Evolutionary conservation across 176 grass and related monocot species (phyloP).

Genomic region (Chloris gayana): DNA sequence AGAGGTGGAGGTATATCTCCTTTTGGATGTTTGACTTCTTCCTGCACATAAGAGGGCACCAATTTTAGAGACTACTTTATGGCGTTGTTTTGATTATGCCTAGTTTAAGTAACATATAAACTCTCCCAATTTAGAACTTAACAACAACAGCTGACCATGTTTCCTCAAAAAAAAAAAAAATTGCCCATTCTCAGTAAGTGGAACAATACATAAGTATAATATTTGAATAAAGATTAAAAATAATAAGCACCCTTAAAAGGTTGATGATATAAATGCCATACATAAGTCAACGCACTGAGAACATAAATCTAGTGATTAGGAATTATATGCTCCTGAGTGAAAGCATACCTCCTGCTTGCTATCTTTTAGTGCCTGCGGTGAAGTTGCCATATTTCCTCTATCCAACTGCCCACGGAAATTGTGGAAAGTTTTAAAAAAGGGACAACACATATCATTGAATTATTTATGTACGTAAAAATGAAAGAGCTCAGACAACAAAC

Average conservation of each 20-base stretch:
- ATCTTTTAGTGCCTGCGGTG: slow-evolving; percentile 47
- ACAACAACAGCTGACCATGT: not conserved
- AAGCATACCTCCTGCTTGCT: slow-evolving; percentile 59
- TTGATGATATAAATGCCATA: not conserved
- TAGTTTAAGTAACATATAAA: not conserved
- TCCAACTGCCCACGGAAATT: slow-evolving; percentile 57
- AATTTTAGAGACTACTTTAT: slow-evolving; percentile 21
- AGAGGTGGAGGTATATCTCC: slow-evolving; percentile 37
- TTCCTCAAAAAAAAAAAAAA: not conserved
- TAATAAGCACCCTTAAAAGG: not conserved
- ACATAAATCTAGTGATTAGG: not conserved
- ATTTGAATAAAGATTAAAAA: not conserved
- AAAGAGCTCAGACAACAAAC: not conserved
- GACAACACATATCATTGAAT: not conserved
- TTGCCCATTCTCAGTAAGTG: not conserved
- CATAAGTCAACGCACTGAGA: not conserved
- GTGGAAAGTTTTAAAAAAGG: not conserved
- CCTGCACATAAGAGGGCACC: slow-evolving; percentile 48
- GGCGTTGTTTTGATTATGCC: not conserved
- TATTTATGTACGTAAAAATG: slow-evolving; percentile 17
- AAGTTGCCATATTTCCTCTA: slow-evolving; percentile 43
- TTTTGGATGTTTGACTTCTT: slow-evolving; percentile 47
- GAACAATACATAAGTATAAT: not conserved
- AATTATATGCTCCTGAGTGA: not conserved
- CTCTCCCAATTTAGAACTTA: not conserved